Conservation (phyloP, 2,329 filamentous ascomycete species). For the Cytospora piceae region DNA sequence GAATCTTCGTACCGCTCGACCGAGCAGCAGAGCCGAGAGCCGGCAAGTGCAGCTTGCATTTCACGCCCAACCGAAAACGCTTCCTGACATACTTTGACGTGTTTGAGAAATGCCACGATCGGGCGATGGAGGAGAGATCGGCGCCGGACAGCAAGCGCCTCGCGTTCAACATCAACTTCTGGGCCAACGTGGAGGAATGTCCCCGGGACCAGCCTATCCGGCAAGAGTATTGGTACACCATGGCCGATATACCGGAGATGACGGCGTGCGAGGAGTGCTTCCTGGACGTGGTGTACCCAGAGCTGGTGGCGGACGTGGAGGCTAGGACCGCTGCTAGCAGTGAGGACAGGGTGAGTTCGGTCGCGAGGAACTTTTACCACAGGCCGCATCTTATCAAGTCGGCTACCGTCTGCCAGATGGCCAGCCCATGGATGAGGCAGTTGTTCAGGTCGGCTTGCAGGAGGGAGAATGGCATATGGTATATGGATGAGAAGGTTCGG, state of each 20-base stretch:
- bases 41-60: constrained; percentile 72
- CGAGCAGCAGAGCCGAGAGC: constrained; percentile 49
- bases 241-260: constrained; percentile 74
- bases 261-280: constrained; percentile 89
- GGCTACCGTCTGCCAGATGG: constrained; percentile 73
- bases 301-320: constrained; percentile 52
- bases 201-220: constrained; percentile 63
- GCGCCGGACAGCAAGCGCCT: constrained; percentile 64
- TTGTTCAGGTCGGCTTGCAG: constrained; percentile 71
- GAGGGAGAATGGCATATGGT: constrained; percentile 64
- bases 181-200: constrained; percentile 66
- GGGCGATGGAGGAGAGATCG: constrained; percentile 48
- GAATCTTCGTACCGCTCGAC: constrained; percentile 63
- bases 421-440: constrained; percentile 76
- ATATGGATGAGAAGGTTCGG: constrained; percentile 60
- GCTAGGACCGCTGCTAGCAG: constrained; percentile 32
- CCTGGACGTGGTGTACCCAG: constrained; percentile 75
- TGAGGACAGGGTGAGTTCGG: constrained; percentile 30
- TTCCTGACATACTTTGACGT: constrained; percentile 65
- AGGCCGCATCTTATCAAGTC: constrained; percentile 57
- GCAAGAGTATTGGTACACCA: constrained; percentile 75
- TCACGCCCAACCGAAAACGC: constrained; percentile 52
- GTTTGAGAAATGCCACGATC: constrained; percentile 61
- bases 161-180: constrained; percentile 63
- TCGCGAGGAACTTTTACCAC: constrained; percentile 69